Percentiles rank a stretch among this genome's conserved stretches.
phyloP scores from a whole-genome alignment of 1,284 basidiomycete genomes.

The Ceratobasidium sp. region DNA sequence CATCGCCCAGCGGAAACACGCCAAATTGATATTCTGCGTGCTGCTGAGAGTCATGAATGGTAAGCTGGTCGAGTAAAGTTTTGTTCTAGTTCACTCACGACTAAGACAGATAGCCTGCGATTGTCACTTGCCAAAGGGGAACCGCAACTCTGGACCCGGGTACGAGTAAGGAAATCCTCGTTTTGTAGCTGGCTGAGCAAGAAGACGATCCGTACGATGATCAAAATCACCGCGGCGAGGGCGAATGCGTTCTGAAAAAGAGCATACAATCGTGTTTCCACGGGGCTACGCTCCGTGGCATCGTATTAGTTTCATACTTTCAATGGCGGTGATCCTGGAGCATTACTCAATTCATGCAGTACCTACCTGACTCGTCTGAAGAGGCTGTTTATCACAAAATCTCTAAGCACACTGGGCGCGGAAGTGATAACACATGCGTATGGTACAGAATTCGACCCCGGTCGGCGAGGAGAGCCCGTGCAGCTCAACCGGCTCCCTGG shows the following conservation, averaged over 20 bases:
- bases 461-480: not conserved
- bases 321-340: too few species aligned
- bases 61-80: too few species aligned
- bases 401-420: not conserved
- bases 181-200: constrained; percentile 7
- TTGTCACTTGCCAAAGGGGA: too few species aligned
- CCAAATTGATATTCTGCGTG: too few species aligned
- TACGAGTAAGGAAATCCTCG: not conserved
- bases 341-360: too few species aligned
- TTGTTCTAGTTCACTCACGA: not conserved
- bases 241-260: constrained; percentile 7
- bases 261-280: constrained; percentile 7
- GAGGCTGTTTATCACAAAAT: not conserved
- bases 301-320: not conserved
- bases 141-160: not conserved
- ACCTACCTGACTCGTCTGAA: not conserved
- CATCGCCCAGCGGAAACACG: too few species aligned
- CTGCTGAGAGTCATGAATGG: too few species aligned
- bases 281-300: not conserved
- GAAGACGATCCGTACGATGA: not conserved
- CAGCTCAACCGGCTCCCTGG: not conserved
- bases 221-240: not conserved
- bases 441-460: not conserved
- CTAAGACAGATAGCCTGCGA: not conserved
- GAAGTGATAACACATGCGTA: not conserved